phyloP scores from a whole-genome alignment of 2,329 filamentous ascomycete genomes.

The Beauveria medogensis region DNA sequence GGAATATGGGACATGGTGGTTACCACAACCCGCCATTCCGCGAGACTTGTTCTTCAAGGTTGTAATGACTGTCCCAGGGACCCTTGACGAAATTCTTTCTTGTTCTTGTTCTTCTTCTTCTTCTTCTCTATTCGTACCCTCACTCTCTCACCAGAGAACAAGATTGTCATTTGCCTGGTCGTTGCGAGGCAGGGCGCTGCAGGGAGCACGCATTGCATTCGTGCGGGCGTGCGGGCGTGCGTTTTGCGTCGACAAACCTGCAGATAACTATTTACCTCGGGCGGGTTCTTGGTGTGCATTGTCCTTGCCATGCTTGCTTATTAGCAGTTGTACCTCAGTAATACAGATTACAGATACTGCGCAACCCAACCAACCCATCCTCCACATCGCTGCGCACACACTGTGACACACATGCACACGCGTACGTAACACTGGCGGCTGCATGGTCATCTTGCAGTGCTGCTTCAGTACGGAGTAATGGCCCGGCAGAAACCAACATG shows the following conservation, averaged over 20 bases:
- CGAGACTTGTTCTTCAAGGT: neutral
- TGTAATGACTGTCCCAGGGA: neutral
- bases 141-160: neutral
- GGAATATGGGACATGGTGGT: neutral
- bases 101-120: neutral
- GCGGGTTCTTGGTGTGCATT: neutral
- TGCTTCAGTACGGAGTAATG: too few relatives aligned
- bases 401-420: too few relatives aligned
- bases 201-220: too few relatives aligned
- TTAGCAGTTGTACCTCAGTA: too few relatives aligned
- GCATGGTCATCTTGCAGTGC: neutral
- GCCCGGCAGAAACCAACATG: too few relatives aligned
- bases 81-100: neutral
- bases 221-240: too few relatives aligned
- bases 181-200: too few relatives aligned
- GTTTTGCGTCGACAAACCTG: neutral
- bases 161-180: too few relatives aligned
- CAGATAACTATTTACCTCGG: neutral
- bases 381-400: too few relatives aligned
- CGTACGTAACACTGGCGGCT: neutral
- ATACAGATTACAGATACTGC: too few relatives aligned
- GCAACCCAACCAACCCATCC: too few relatives aligned
- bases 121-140: neutral
- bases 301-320: neutral
- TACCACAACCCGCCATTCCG: neutral